Conservation (phyloP, 805 yeast species). For the Pichia nakasei region DNA sequence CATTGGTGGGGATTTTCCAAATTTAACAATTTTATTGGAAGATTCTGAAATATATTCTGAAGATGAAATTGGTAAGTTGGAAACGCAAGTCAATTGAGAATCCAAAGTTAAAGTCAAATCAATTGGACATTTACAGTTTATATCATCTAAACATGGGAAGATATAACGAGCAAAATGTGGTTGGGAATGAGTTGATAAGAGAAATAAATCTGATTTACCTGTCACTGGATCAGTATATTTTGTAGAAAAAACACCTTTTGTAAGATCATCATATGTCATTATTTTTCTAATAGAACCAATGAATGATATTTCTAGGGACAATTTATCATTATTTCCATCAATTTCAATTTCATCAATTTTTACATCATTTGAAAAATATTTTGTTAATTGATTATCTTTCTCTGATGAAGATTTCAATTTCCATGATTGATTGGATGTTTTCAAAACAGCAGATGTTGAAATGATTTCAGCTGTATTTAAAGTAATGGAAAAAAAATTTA, state of each 20-base stretch:
- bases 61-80: slow-evolving; percentile 36
- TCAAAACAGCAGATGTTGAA: slow-evolving; percentile 25
- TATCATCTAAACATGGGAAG: slow-evolving; percentile 66
- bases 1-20: slow-evolving; percentile 50
- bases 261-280: slow-evolving; percentile 44
- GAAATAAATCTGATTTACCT: slow-evolving; percentile 40
- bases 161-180: slow-evolving; percentile 55
- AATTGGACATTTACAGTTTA: slow-evolving; percentile 43
- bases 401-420: slow-evolving; percentile 14
- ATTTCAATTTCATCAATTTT: slow-evolving; percentile 11
- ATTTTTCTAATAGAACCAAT: slow-evolving; percentile 45
- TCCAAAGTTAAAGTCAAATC: slow-evolving; percentile 40
- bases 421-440: background rate
- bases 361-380: slow-evolving; percentile 22
- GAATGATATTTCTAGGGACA: slow-evolving; percentile 28
- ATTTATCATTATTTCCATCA: background rate
- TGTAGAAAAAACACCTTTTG: slow-evolving; percentile 62
- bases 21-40: slow-evolving; percentile 30
- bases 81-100: slow-evolving; percentile 38
- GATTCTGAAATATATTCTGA: slow-evolving; percentile 11
- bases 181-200: slow-evolving; percentile 66
- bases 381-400: slow-evolving; percentile 32
- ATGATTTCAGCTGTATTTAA: slow-evolving; percentile 36
- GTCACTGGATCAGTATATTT: slow-evolving; percentile 45
- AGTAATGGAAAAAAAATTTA: slow-evolving; percentile 18